phyloP scores from a whole-genome alignment of 1,139 yeast genomes.

The Blastobotrys illinoisensis region DNA sequence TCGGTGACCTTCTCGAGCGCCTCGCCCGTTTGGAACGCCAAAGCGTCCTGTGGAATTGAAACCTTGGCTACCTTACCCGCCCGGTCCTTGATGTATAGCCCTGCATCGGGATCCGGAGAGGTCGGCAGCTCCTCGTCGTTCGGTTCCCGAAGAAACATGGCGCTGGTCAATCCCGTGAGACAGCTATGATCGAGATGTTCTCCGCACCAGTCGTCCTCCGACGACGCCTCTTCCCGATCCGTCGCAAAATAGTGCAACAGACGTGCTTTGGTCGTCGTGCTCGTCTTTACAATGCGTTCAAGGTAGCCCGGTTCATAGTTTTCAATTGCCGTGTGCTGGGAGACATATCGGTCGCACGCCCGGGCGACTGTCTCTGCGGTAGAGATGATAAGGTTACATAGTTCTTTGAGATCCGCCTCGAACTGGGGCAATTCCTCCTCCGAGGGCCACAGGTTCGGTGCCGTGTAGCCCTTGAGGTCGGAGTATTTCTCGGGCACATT shows the following conservation, averaged over 20 bases:
- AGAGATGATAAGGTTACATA: constrained; percentile 45
- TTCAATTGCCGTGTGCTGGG: constrained; percentile 2
- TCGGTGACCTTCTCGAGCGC: constrained; percentile 50
- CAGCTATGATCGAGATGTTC: constrained; percentile 62
- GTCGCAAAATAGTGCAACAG: constrained; percentile 49
- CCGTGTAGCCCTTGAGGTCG: constrained; percentile 43
- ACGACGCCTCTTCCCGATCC: constrained; percentile 6
- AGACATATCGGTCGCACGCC: constrained; percentile 47
- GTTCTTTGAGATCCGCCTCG: constrained; percentile 24
- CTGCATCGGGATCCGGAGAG: constrained; percentile 46
- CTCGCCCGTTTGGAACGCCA: constrained; percentile 64
- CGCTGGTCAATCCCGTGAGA: constrained; percentile 56
- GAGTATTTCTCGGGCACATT: constrained; percentile 5
- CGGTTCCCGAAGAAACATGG: constrained; percentile 45
- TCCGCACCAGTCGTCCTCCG: constrained; percentile 50
- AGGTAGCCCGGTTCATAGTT: constrained; percentile 39
- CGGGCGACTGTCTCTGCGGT: constrained; percentile 49
- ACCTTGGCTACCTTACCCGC: constrained; percentile 45
- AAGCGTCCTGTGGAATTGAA: constrained; percentile 49
- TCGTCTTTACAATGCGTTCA: constrained; percentile 42
- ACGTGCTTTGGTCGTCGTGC: constrained; percentile 57
- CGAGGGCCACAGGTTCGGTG: constrained; percentile 59
- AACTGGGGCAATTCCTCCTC: constrained; percentile 24
- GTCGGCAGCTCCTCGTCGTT: constrained; percentile 24
- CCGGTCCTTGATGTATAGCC: constrained; percentile 50